These are phyloP conservation scores for Dothidotthia symphoricarpi DNA, from an alignment of 2,329 filamentous ascomycete species.

Conservation along the genomic window DNA sequence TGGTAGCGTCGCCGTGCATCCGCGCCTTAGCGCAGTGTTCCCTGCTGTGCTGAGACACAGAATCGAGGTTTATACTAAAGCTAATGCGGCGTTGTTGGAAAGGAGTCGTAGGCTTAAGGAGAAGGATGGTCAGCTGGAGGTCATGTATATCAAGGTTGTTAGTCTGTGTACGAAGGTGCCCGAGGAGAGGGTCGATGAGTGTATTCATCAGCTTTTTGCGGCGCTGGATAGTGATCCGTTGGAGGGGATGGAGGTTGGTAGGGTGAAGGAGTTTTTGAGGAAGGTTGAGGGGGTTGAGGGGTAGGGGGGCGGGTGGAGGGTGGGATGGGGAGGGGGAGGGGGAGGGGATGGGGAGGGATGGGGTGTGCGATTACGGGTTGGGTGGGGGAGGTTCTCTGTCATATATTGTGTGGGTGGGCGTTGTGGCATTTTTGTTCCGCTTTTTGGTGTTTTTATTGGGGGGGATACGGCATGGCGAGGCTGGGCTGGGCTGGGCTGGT, in stretches of 20 bases:
- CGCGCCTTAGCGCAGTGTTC: too few relatives aligned
- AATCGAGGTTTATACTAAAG: slow-evolving; percentile 66
- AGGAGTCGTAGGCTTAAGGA: slow-evolving; percentile 71
- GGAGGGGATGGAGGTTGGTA: slow-evolving; percentile 67
- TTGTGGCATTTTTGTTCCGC: too few relatives aligned
- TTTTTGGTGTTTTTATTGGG: too few relatives aligned
- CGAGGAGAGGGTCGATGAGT: slow-evolving; percentile 75
- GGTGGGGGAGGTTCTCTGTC: too few relatives aligned
- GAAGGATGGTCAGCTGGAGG: slow-evolving; percentile 78
- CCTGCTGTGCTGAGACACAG: slow-evolving; percentile 61
- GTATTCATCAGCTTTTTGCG: slow-evolving; percentile 74
- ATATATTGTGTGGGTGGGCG: too few relatives aligned
- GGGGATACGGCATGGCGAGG: too few relatives aligned
- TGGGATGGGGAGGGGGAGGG: too few relatives aligned
- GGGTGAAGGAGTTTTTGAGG: slow-evolving; percentile 75
- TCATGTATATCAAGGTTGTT: slow-evolving; percentile 85
- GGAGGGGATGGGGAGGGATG: too few relatives aligned
- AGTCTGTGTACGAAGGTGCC: slow-evolving; percentile 78
- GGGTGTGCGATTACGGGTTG: too few relatives aligned
- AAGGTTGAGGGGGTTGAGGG: slow-evolving; percentile 66
- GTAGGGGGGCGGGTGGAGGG: too few relatives aligned
- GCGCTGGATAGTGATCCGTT: slow-evolving; percentile 83
- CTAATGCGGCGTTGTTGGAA: slow-evolving; percentile 65
- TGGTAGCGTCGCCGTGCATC: too few relatives aligned
- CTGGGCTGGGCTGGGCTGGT: too few relatives aligned